Percentiles rank a stretch among this genome's conserved stretches.
phyloP scores from a whole-genome alignment of 129 eudicot genomes.

The Lonicera japonica region DNA sequence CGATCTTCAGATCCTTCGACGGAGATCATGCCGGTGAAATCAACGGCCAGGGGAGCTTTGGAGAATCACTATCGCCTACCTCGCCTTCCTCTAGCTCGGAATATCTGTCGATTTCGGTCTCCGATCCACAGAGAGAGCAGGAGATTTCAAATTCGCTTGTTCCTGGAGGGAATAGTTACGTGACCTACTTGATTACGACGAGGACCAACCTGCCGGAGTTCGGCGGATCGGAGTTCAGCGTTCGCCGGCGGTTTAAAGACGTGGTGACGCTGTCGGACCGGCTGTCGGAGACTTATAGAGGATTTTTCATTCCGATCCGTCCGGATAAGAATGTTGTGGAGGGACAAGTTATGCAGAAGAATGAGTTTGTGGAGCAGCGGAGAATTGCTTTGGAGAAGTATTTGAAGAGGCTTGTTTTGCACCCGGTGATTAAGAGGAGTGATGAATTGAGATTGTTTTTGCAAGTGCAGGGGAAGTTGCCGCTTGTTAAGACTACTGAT shows the following conservation, averaged over 20 bases:
- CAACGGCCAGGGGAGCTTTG: conserved; percentile 36
- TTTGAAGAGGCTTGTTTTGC: conserved; percentile 53
- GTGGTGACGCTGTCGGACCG: conserved; percentile 81
- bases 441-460: conserved; percentile 84
- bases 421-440: conserved; percentile 73
- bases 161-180: conserved; percentile 40
- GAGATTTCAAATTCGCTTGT: conserved; percentile 64
- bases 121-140: conserved; percentile 67
- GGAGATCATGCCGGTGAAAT: conserved; percentile 27
- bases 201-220: conserved; percentile 69
- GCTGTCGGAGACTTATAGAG: conserved; percentile 60
- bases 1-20: conserved; percentile 83
- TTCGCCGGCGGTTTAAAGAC: conserved; percentile 80
- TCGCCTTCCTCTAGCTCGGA: conserved; percentile 32
- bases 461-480: conserved; percentile 58
- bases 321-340: conserved; percentile 96
- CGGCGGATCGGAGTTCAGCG: conserved; percentile 61
- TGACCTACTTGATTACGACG: conserved; percentile 60
- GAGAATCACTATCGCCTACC: conserved; percentile 28
- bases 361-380: conserved; percentile 83
- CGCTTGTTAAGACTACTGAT: conserved; percentile 46
- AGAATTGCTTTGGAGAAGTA: conserved; percentile 72
- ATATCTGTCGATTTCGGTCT: conserved; percentile 54
- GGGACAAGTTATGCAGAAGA: conserved; percentile 85
- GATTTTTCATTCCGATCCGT: conserved; percentile 72